These are phyloP conservation scores for Orbilia ellipsospora DNA, from an alignment of 2,329 filamentous ascomycete genomes.

Conservation along the genomic window DNA sequence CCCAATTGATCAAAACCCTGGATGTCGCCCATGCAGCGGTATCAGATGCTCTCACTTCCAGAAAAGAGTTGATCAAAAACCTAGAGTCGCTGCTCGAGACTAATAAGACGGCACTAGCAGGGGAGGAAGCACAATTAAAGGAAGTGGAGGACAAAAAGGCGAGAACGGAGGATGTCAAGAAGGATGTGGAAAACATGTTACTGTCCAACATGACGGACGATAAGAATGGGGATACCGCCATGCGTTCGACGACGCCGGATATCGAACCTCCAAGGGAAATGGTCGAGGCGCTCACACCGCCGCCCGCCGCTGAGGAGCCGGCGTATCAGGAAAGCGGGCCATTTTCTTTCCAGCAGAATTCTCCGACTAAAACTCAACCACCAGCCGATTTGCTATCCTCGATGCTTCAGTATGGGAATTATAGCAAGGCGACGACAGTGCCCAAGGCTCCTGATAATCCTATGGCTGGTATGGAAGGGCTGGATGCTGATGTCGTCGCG, in stretches of 20 bases:
- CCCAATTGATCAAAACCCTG: conserved; percentile 87
- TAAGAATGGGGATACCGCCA: conserved; percentile 64
- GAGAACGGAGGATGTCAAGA: conserved; percentile 82
- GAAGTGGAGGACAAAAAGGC: conserved; percentile 75
- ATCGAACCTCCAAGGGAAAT: conserved; percentile 75
- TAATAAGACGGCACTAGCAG: conserved; percentile 75
- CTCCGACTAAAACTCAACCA: conserved; percentile 57
- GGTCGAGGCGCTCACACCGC: conserved; percentile 88
- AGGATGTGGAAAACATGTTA: conserved; percentile 89
- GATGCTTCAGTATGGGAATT: conserved; percentile 62
- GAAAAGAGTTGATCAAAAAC: conserved; percentile 78
- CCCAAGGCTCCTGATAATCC: conserved; percentile 66
- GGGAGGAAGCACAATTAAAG: conserved; percentile 75
- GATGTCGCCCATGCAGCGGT: conserved; percentile 90
- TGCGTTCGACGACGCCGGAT: conserved; percentile 65
- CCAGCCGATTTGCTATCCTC: conserved; percentile 60
- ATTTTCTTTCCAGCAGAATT: conserved; percentile 62
- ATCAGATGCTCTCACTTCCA: conserved; percentile 86
- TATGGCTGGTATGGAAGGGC: conserved; percentile 65
- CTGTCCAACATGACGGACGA: conserved; percentile 81
- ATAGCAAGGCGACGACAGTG: conserved; percentile 64
- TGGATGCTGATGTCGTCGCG: conserved; percentile 72
- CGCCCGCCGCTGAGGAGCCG: conserved; percentile 67
- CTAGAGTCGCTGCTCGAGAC: conserved; percentile 83
- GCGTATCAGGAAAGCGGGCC: conserved; percentile 61